These are phyloP conservation scores for Boletus huronensis DNA, from an alignment of 768 basidiomycete species.

Conservation along the genomic window DNA sequence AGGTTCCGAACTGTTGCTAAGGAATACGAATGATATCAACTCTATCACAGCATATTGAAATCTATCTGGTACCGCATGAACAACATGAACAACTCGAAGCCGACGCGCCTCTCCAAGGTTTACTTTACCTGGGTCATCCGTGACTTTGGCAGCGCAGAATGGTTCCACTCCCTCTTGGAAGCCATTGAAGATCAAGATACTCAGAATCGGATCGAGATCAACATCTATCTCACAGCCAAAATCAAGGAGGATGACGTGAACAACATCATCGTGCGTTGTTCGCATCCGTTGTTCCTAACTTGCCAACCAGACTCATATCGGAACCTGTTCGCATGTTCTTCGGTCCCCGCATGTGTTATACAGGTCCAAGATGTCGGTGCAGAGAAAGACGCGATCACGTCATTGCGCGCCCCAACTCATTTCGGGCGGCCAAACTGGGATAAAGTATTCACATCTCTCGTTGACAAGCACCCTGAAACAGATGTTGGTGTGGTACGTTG, in stretches of 20 bases:
- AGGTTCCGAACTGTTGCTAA: conserved; percentile 30
- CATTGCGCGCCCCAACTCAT: conserved; percentile 87
- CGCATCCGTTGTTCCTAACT: not conserved
- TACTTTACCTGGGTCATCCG: conserved; percentile 97
- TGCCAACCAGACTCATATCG: conserved; percentile 1
- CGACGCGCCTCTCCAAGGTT: conserved; percentile 84
- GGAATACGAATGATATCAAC: conserved; percentile 1
- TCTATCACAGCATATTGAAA: conserved; percentile 64
- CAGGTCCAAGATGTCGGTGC: conserved; percentile 88
- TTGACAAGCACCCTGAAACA: conserved; percentile 80
- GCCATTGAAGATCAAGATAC: conserved; percentile 93
- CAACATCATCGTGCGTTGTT: conserved; percentile 72
- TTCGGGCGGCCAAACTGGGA: conserved; percentile 90
- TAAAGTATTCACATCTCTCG: conserved; percentile 66
- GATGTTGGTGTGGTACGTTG: conserved; percentile 82
- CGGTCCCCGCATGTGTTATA: not conserved
- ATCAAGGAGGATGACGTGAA: conserved; percentile 91
- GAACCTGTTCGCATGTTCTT: not conserved
- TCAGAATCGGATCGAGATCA: conserved; percentile 85
- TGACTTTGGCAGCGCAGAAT: conserved; percentile 84
- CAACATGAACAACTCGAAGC: conserved; percentile 68
- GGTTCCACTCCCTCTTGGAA: conserved; percentile 91
- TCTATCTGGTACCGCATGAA: conserved; percentile 98
- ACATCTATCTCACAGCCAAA: conserved; percentile 88
- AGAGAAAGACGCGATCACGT: conserved; percentile 88